Base-by-base conservation (phyloP, 495 filamentous ascomycete genomes). In the Lasiosphaeria ovina region DNA sequence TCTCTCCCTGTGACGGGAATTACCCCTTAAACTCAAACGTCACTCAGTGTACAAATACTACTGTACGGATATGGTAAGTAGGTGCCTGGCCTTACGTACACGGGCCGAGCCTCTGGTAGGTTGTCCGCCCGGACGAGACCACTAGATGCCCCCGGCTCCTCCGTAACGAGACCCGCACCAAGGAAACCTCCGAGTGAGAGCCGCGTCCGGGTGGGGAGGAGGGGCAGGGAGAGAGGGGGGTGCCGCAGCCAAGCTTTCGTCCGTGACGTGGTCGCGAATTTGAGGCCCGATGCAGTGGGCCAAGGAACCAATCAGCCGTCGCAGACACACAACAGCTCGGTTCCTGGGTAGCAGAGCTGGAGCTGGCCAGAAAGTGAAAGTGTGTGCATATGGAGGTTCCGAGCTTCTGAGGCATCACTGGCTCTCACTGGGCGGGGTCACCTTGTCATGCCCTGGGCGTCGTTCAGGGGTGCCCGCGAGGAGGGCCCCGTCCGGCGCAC, bases 231-330 rank as follows among this genome's bases (percentile, higher is more conserved):
- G 24, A 24, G 24, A 24, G 24, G 24, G 24, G 24, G 24, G 24
- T 24, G 59, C 55, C 53, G 54, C 55, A 53, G 16, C 40, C 36
- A 33, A 24, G 24, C 24, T 24, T 24, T 24, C 24, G 24, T 24
- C 24, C 24, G 35, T 63, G 63, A 66, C 63, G 63, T 66, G 63
- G 63, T 62, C 63, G 16, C 48, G 33, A 33, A 51, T 53, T 42
- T 55, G 44, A 59, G 59, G 63, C 34, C 63, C 40, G 34, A 24
- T 34, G 47, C 54, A 48, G n/a, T 17, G 32, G 17, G 3, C 44
- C 31, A 4, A 3, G 9, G 33, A 44, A 32, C 63, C 63, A 62
- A 66, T 62, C 35, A 59, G 49, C 36, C 32, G 3, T 55, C 11
- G 14, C 3, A 60, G 51, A 49, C 9, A 34, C 51, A 24, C 33